These are phyloP conservation scores for Akanthomyces lecanii DNA, from an alignment of 2,329 filamentous ascomycete species.

Conservation along the genomic window DNA sequence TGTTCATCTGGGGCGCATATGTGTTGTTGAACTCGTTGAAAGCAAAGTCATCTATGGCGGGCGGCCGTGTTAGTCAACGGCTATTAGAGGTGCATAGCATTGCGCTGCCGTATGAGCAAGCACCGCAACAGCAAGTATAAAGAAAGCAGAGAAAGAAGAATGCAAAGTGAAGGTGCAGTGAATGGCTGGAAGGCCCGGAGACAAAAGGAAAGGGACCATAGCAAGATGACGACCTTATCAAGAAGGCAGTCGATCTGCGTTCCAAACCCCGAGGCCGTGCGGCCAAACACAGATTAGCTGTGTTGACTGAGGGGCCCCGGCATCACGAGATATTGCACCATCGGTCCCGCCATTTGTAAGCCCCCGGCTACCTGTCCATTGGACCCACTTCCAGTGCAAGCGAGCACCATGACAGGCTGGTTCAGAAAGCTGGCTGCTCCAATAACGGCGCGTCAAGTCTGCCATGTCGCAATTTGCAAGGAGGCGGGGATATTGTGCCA, in stretches of 20 bases:
- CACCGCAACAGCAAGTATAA: background rate
- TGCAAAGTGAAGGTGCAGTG: background rate
- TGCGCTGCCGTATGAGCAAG: slow-evolving; percentile 1
- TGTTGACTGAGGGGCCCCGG: slow-evolving; percentile 20
- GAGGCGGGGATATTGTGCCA: slow-evolving; percentile 16
- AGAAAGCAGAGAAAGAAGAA: background rate
- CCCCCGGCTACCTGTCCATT: slow-evolving; percentile 21
- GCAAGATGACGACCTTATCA: slow-evolving; percentile 15
- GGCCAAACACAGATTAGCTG: background rate
- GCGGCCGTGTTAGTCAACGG: slow-evolving; percentile 36
- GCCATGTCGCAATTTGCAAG: slow-evolving; percentile 15
- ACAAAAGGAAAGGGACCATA: background rate
- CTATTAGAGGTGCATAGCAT: background rate
- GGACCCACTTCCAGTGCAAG: slow-evolving; percentile 16
- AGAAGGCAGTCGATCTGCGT: slow-evolving; percentile 1
- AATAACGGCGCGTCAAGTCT: background rate
- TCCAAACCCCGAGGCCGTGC: slow-evolving; percentile 6
- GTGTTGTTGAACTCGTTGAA: slow-evolving; percentile 51
- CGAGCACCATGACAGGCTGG: slow-evolving; percentile 7
- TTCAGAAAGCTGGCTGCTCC: background rate
- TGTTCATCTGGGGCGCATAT: slow-evolving; percentile 48
- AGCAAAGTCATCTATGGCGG: slow-evolving; percentile 48
- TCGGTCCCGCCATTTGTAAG: slow-evolving; percentile 44
- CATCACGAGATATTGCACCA: slow-evolving; percentile 62
- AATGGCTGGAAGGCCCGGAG: background rate